Evolutionary conservation across 179 eudicot species (phyloP), one percentile per base, ranked within the genome.

Genomic region (Silene vulgaris): DNA sequence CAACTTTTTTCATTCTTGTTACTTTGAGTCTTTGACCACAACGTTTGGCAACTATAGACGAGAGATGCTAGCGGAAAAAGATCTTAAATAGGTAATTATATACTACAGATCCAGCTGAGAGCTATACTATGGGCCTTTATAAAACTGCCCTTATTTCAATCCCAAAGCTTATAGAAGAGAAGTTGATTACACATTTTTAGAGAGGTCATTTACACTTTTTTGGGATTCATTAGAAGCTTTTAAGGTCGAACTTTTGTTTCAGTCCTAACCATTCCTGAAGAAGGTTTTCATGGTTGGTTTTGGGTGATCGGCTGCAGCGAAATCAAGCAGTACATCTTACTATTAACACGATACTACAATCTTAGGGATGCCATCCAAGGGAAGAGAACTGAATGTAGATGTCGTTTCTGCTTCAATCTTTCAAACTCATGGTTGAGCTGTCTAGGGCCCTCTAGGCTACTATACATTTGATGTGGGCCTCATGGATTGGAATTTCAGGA

Each of bases 401-500:
- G n/a, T 76, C 5, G 50, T 72, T 75, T 69, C 26, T 59, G 45
- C 30, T 62, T 29, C 16, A 69, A 20, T 35, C 54, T 64, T 37
- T 37, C 64, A 68, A 14, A 8, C 28, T 43, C 62, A 64, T 7
- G 26, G 23, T 52, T 12, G 23, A 71, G 62, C 23, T 26, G 23
- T 54, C 75, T 81, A 81, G 20, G 76, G 23, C 23, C 14, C 13
- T 54, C 75, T 81, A 81, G 28, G 78, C 81, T 56, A 57, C 60
- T 9, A 30, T 43, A 62, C 21, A 52, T 23, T 71, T 78, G 73
- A 13, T 59, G 68, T 48, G 37, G 32, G 64, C 28, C n/a, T 68
- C 61, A 78, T 82, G 70, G 62, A 76, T 76, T 67, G 79, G 65
- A 57, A 60, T 75, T 5, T 71, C 75, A 7, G 83, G 84, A 61